Evolutionary conservation across 2,329 filamentous ascomycete genomes (phyloP), one percentile per base, ranked within the genome.

Genomic region (Fusarium domesticum): DNA sequence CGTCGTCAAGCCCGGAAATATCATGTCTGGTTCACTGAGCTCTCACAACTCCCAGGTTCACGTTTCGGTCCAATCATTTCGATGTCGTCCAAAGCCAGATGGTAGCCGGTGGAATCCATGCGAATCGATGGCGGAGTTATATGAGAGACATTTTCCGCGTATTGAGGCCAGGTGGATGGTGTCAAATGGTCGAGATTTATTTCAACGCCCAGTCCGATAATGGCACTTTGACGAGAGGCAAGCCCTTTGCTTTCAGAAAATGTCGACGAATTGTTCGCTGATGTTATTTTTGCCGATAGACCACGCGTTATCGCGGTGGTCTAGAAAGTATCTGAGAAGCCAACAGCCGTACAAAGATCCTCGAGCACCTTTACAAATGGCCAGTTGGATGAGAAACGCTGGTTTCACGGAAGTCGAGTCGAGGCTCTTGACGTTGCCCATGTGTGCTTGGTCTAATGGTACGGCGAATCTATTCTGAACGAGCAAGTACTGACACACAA

Each of bases 161-260:
- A 8, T 70, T 91, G 50, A 84, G 81, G 39, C 84, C 83, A 6
- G 85, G 84, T 2, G 90, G 91, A 2, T 96, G 89, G 89, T 78
- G 87, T 47, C 89, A 96, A 61, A 84, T 95, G 77, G 80, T 88
- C n/a, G 91, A 96, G 62, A 79, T 91, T 57, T 89, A 95, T 60
- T 85, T 84, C 64, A 89, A 89, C 53, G 83, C 88, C 18, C 91
- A 95, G 64, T 95, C 89, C 1, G 83, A 92, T 56, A 95, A 88
- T 58, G 89, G 89, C 5, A 82, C 80, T n/a, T 70, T 93, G 56
- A 83, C 80, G 10, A 76, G 83, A 39, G 74, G 81, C 76, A 60
- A 64, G 74, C 37, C 16, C 28, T 6, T 8, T 4, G 34, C 10
- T 15, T 14, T 33, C 16, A 6, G 5, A 1, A 8, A 23, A 28